A percentile compares a stretch with the other conserved stretches of the same genome.
Evolutionary conservation across 2,329 filamentous ascomycete species (phyloP).

Genomic region (Sphaerostilbella broomeana): DNA sequence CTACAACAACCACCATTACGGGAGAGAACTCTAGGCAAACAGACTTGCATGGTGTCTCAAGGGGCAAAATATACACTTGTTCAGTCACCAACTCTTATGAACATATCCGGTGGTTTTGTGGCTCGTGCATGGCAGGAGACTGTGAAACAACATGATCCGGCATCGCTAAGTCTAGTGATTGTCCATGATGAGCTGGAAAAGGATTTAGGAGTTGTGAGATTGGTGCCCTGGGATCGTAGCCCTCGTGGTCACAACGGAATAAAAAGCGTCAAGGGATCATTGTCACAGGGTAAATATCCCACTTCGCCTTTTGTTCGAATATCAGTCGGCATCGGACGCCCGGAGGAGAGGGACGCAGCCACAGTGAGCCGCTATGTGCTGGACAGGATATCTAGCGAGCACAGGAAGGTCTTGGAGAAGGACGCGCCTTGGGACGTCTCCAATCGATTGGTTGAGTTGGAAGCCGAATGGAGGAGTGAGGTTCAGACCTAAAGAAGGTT

Average conservation of each 20-base stretch:
- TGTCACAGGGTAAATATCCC: constrained; percentile 38
- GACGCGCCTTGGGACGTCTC: constrained; percentile 47
- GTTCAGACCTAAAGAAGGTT: not conserved
- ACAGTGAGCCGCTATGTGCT: constrained; percentile 76
- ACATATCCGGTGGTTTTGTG: constrained; percentile 69
- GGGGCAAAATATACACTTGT: constrained; percentile 57
- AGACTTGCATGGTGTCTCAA: constrained; percentile 43
- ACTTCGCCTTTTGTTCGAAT: constrained; percentile 51
- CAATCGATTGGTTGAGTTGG: constrained; percentile 41
- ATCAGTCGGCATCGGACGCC: constrained; percentile 82
- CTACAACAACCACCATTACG: constrained; percentile 43
- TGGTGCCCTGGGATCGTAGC: constrained; percentile 57
- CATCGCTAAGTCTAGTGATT: constrained; percentile 55
- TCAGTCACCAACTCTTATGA: constrained; percentile 77
- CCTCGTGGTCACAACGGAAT: constrained; percentile 69
- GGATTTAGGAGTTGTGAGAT: constrained; percentile 58
- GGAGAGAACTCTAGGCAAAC: constrained; percentile 41
- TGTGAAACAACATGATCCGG: constrained; percentile 31
- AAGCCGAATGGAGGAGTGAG: constrained; percentile 30
- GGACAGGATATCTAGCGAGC: constrained; percentile 50
- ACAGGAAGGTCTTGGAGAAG: constrained; percentile 46
- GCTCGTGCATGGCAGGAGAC: constrained; percentile 57
- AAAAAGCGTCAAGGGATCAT: constrained; percentile 53
- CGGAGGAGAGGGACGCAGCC: constrained; percentile 56
- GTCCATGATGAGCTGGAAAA: constrained; percentile 86